Percentiles rank a stretch among this genome's conserved stretches.
These are phyloP conservation scores for Rostrohypoxylon terebratum DNA, from an alignment of 495 filamentous ascomycete species.

Conservation along the genomic window DNA sequence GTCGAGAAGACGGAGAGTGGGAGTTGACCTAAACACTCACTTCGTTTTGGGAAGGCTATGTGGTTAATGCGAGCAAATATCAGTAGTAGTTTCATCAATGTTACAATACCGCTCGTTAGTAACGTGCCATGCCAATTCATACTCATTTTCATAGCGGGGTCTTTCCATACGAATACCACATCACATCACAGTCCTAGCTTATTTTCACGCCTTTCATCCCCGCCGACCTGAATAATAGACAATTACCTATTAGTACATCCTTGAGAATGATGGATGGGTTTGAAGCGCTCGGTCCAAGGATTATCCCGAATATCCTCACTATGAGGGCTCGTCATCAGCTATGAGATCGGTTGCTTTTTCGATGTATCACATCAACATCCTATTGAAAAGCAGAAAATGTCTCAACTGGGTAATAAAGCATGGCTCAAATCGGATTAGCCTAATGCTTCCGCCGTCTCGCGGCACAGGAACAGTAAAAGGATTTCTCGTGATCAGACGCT, in stretches of 20 bases:
- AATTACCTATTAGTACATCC: no score
- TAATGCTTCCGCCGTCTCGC: neutral
- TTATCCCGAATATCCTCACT: neutral
- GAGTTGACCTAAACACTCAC: constrained; percentile 6
- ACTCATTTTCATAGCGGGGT: neutral
- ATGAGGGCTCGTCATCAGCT: neutral
- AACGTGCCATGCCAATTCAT: constrained; percentile 25
- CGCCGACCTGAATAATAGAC: neutral
- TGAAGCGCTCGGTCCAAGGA: neutral
- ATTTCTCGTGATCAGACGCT: constrained; percentile 29
- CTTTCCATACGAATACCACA: neutral
- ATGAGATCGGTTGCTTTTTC: neutral
- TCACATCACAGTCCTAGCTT: constrained; percentile 8
- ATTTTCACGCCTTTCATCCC: neutral
- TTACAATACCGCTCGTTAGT: constrained; percentile 27
- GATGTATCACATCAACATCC: neutral
- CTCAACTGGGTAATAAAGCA: neutral
- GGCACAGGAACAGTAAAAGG: constrained; percentile 18
- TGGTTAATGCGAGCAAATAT: constrained; percentile 22
- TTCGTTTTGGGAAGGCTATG: constrained; percentile 20
- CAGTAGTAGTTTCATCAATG: constrained; percentile 13
- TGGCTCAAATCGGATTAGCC: constrained; percentile 12
- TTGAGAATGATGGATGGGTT: neutral
- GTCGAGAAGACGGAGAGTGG: neutral
- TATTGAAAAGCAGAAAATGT: constrained; percentile 16